These are phyloP conservation scores for Carex parvula DNA, from an alignment of 176 grass and related monocot species.

Conservation along the genomic window DNA sequence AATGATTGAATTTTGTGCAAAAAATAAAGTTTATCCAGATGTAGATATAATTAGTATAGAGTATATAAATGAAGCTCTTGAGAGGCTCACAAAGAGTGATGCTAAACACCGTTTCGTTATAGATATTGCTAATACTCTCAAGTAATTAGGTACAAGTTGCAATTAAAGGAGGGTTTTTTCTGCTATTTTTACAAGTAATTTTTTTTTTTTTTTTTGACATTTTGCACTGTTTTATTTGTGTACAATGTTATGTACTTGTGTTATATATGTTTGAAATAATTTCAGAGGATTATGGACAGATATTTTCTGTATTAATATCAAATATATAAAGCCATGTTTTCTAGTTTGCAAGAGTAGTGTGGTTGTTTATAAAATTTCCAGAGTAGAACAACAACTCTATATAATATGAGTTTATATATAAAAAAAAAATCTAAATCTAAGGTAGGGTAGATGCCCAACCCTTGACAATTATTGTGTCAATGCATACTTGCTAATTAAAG, in stretches of 20 bases:
- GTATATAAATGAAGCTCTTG: slow-evolving; percentile 32
- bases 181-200: neutral
- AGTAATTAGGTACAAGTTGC: slow-evolving; percentile 5
- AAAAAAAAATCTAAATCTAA: too few relatives aligned
- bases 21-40: slow-evolving; percentile 27
- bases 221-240: neutral
- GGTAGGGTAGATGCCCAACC: too few relatives aligned
- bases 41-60: slow-evolving; percentile 29
- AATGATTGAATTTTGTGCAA: slow-evolving; percentile 30
- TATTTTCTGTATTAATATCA: neutral
- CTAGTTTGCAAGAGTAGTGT: neutral
- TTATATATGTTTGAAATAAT: neutral
- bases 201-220: neutral
- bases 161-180: too few relatives aligned
- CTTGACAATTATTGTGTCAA: too few relatives aligned
- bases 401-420: too few relatives aligned
- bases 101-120: slow-evolving; percentile 70
- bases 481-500: too few relatives aligned
- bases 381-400: too few relatives aligned
- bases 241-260: neutral
- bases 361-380: too few relatives aligned
- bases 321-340: neutral
- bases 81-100: slow-evolving; percentile 49
- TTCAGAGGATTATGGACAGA: neutral
- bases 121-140: slow-evolving; percentile 52